These are phyloP conservation scores for Hibiscus tridactylites DNA, from an alignment of 345 rosid species.

Conservation along the genomic window DNA sequence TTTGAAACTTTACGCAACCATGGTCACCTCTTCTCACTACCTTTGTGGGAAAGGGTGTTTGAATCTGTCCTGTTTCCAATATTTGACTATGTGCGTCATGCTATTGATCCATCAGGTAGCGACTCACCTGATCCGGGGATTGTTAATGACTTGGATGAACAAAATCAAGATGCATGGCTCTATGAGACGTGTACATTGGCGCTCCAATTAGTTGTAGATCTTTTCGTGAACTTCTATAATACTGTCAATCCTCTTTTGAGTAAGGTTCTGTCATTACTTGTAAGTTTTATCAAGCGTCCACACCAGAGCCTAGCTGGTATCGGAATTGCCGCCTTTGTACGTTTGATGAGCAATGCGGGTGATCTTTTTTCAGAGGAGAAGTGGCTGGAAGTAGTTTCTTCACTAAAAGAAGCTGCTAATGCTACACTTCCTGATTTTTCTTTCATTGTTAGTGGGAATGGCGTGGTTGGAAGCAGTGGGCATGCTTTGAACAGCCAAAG, in stretches of 20 bases:
- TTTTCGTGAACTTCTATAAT: slow-evolving; percentile 79
- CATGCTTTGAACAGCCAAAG: slow-evolving; percentile 21
- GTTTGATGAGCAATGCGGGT: slow-evolving; percentile 93
- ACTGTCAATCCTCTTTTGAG: slow-evolving; percentile 87
- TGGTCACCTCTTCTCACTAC: slow-evolving; percentile 79
- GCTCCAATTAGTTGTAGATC: slow-evolving; percentile 93
- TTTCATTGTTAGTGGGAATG: slow-evolving; percentile 42
- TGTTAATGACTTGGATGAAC: slow-evolving; percentile 53
- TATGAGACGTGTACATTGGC: slow-evolving; percentile 97
- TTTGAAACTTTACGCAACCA: slow-evolving; percentile 92
- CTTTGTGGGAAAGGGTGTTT: slow-evolving; percentile 81
- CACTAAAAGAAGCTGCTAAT: slow-evolving; percentile 78
- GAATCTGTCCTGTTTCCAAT: slow-evolving; percentile 93
- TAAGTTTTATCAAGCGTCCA: slow-evolving; percentile 90
- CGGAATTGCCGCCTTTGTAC: slow-evolving; percentile 94
- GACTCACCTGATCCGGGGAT: slow-evolving; percentile 50
- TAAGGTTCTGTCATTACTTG: slow-evolving; percentile 75
- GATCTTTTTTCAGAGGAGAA: slow-evolving; percentile 80
- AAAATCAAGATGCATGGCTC: slow-evolving; percentile 96
- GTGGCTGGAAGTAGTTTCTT: slow-evolving; percentile 84
- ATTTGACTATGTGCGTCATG: slow-evolving; percentile 92
- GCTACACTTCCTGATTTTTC: slow-evolving; percentile 85
- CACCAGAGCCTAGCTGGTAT: slow-evolving; percentile 99
- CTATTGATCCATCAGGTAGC: slow-evolving; percentile 90
- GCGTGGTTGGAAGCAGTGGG: slow-evolving; percentile 24